A percentile compares a stretch with the other conserved stretches of the same genome.
Evolutionary conservation across 176 grass and related monocot genomes (phyloP).

Genomic region (Musa acuminata): DNA sequence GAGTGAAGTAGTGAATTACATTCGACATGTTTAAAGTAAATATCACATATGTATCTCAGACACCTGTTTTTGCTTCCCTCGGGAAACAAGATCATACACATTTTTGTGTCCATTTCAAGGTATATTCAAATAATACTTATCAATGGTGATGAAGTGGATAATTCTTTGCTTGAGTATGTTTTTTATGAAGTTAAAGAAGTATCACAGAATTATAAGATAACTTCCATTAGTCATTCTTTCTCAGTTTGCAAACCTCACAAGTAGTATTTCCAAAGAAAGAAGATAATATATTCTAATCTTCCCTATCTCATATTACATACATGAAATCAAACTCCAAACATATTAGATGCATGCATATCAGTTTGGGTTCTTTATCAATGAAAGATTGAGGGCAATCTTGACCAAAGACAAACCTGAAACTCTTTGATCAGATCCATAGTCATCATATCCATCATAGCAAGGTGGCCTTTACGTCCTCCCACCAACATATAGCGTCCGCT

Average conservation of each 20-base stretch:
- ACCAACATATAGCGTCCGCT: conserved; percentile 83
- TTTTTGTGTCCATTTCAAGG: too few species aligned
- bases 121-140: not conserved
- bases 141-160: not conserved
- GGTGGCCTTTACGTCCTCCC: conserved; percentile 73
- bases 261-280: too few species aligned
- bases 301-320: not conserved
- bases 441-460: conserved; percentile 89
- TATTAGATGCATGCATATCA: not conserved
- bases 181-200: not conserved
- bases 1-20: not conserved
- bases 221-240: too few species aligned
- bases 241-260: too few species aligned
- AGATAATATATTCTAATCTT: too few species aligned
- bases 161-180: not conserved
- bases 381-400: not conserved
- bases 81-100: not conserved
- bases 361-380: not conserved
- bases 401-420: conserved; percentile 53
- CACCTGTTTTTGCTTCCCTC: not conserved
- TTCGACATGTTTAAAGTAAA: not conserved
- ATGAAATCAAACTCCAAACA: not conserved
- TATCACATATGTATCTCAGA: not conserved
- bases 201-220: not conserved
- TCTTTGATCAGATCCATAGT: conserved; percentile 72